Evolutionary conservation across 495 filamentous ascomycete species (phyloP).

Genomic region (Alectoria sarmentosa): DNA sequence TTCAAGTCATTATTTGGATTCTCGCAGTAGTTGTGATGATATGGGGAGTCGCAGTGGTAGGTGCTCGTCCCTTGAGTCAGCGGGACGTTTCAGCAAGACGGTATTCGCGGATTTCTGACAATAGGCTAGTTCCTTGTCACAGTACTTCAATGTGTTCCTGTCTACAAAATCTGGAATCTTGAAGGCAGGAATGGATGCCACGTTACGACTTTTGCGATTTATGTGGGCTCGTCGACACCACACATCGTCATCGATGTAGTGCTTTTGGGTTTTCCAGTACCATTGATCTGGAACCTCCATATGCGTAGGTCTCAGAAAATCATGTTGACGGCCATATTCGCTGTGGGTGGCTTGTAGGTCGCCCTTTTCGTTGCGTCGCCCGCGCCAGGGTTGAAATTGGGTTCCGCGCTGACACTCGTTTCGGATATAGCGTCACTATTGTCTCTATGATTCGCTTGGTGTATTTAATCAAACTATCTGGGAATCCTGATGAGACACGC

Average conservation of each 20-base stretch:
- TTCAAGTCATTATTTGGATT: constrained; percentile 20
- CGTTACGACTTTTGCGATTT: constrained; percentile 24
- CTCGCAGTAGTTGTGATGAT: neutral
- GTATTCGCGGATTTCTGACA: constrained; percentile 6
- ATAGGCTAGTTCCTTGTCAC: constrained; percentile 25
- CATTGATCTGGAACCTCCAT: constrained; percentile 35
- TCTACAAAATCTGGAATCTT: constrained; percentile 27
- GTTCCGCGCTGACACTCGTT: neutral
- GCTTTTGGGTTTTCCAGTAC: constrained; percentile 37
- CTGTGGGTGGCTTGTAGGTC: constrained; percentile 19
- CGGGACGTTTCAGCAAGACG: no score
- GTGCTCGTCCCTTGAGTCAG: constrained; percentile 21
- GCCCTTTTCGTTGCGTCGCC: neutral
- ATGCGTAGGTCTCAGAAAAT: constrained; percentile 31
- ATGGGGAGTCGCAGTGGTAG: neutral
- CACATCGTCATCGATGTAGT: constrained; percentile 35
- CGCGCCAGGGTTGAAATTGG: neutral
- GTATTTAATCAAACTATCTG: neutral
- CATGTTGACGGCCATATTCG: constrained; percentile 20
- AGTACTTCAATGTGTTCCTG: constrained; percentile 33
- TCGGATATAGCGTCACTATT: constrained; percentile 10
- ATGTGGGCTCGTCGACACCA: constrained; percentile 23
- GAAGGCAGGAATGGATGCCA: constrained; percentile 20
- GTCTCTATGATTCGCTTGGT: constrained; percentile 12
- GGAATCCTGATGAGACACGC: no score